Conservation (phyloP, 2,329 filamentous ascomycete genomes). For the Alternaria postmessia region DNA sequence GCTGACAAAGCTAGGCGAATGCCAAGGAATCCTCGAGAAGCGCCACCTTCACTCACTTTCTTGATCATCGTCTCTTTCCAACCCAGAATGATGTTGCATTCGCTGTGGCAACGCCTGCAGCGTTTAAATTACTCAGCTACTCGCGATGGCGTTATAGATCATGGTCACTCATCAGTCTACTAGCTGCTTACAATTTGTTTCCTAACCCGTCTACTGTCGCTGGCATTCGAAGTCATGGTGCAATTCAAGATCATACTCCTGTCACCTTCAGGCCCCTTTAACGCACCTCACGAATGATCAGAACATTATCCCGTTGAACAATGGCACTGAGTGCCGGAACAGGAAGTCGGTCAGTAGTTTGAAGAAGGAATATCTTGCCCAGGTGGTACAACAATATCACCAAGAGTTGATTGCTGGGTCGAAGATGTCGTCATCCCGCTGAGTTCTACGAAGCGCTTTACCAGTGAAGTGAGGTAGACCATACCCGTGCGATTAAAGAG, state of each 20-base stretch:
- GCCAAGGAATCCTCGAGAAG: constrained; percentile 19
- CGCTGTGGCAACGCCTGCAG: not conserved
- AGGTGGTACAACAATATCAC: not conserved
- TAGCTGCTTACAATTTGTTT: not conserved
- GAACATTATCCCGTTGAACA: not conserved
- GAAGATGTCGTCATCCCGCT: too few relatives aligned
- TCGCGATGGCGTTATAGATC: not conserved
- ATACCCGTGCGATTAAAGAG: too few relatives aligned
- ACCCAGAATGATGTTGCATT: not conserved
- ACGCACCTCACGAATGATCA: not conserved
- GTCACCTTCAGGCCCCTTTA: not conserved
- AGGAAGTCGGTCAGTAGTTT: not conserved
- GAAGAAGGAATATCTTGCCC: not conserved
- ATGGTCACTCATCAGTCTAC: not conserved
- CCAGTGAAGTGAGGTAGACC: too few relatives aligned
- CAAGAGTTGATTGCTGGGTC: not conserved
- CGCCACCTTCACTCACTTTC: constrained; percentile 1
- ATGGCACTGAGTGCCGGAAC: not conserved
- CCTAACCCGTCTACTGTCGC: not conserved
- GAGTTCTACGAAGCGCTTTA: too few relatives aligned
- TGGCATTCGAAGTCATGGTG: not conserved
- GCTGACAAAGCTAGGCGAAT: constrained; percentile 16
- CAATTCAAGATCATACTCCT: not conserved
- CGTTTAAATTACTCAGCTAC: not conserved
- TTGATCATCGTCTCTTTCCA: not conserved